phyloP scores from a whole-genome alignment of 257 asterid genomes.

The Solanum peruvianum region DNA sequence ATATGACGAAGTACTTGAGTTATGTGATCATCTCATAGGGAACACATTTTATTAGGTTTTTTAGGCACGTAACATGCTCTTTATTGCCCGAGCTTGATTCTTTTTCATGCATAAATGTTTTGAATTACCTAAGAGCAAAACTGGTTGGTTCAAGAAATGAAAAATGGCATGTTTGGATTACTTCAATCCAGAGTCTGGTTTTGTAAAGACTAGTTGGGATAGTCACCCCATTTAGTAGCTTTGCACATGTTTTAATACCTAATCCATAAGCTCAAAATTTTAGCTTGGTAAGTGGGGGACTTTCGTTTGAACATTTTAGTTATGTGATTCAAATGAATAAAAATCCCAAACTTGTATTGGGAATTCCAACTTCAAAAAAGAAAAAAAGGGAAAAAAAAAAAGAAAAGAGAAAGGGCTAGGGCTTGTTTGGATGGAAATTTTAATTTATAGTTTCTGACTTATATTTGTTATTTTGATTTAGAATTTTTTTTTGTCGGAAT shows the following conservation, averaged over 20 bases:
- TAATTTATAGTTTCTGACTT: too few species aligned
- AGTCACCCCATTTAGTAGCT: neutral
- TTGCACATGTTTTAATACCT: neutral
- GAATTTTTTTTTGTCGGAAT: too few species aligned
- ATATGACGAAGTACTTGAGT: neutral
- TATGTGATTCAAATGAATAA: neutral
- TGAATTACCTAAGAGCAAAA: neutral
- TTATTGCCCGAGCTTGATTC: neutral
- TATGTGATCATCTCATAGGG: neutral
- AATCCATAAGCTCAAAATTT: neutral
- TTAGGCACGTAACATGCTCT: neutral
- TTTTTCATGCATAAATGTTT: neutral
- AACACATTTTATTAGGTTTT: neutral
- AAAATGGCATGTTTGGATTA: neutral
- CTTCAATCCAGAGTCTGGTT: neutral
- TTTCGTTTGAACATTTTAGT: neutral
- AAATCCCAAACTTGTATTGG: neutral
- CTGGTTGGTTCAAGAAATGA: neutral
- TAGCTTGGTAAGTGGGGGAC: neutral
- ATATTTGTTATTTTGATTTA: too few species aligned
- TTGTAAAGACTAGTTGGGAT: neutral
- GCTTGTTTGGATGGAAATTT: too few species aligned
- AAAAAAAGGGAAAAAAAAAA: neutral
- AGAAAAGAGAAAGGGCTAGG: neutral
- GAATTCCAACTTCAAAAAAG: neutral